Evolutionary conservation across 2,329 filamentous ascomycete species (phyloP), one percentile per base, ranked within the genome.

Genomic region (Pseudophaeomoniella oleicola): DNA sequence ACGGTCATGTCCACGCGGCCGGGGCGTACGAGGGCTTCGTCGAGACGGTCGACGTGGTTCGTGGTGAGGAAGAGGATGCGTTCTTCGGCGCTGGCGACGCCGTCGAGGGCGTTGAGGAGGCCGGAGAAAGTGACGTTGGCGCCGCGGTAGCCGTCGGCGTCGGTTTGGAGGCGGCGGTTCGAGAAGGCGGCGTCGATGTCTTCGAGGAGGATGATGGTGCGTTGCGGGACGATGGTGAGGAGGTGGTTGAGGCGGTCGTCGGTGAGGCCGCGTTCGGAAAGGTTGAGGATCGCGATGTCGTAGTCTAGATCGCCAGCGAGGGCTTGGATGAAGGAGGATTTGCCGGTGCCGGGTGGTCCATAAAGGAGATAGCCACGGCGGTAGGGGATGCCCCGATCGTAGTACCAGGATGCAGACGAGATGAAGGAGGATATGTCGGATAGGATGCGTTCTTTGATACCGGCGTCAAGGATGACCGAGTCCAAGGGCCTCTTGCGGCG

Each of bases 301-400:
- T 88, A 94, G 54, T 94, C 84, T 39, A 94, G 60, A 51, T 90
- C 78, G n/a, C 86, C 88, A 1, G 90, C 90, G 30, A 98, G 63
- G 0, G 90, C 87, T 57, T 94, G 86, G 43, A 98, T 94, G 48
- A 98, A 96, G 0, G 85, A 93, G 42, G 81, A 94, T 64, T 93
- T 96, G 22, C 85, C 92, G 30, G 81, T 93, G 0, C 87, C 87
- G 0, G 87, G 87, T 3, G 87, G 86, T 0, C 87, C 87, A 50
- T 90, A 85, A 0, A 94, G 69, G 5, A 94, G 68, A 52, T 94
- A 94, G 1, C 87, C 88, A 39, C 87, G 69, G 13, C 87, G 75
- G 51, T 94, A 94, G 0, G 88, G 88, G 44, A 94, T 93, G 2
- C 87, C 88, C n/a, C 88, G 78, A 50, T 94, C 85, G 35, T 86